A percentile compares a stretch with the other conserved stretches of the same genome.
Conservation (phyloP, 1,284 basidiomycete species). For the Sanghuangporus baumii region DNA sequence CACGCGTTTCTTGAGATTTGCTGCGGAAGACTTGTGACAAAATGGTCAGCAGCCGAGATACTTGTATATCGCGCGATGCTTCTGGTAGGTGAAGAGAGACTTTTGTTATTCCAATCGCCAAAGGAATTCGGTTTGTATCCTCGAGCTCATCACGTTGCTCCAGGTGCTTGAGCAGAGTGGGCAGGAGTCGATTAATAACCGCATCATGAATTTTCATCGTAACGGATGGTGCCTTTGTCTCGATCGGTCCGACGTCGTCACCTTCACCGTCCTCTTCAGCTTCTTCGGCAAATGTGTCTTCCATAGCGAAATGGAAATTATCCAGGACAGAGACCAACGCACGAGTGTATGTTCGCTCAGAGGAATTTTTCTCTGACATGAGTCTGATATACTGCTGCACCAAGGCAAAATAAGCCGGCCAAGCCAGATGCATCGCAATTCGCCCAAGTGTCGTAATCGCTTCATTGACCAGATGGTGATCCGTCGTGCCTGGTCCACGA, state of each 20-base stretch:
- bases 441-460: conserved; percentile 76
- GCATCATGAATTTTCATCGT: conserved; percentile 62
- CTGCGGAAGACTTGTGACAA: conserved; percentile 87
- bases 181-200: conserved; percentile 73
- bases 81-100: conserved; percentile 80
- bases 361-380: conserved; percentile 64
- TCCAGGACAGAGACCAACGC: conserved; percentile 84
- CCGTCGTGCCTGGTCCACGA: conserved; percentile 59
- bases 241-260: conserved; percentile 24
- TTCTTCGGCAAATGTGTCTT: conserved; percentile 36
- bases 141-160: conserved; percentile 82
- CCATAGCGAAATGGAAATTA: conserved; percentile 89
- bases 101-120: conserved; percentile 84
- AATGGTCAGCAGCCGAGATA: conserved; percentile 76
- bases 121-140: conserved; percentile 81
- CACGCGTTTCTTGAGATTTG: conserved; percentile 91
- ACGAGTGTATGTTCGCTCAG: conserved; percentile 83
- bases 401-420: conserved; percentile 82
- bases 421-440: conserved; percentile 70
- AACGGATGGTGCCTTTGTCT: conserved; percentile 26
- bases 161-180: conserved; percentile 70
- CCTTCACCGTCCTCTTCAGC: conserved; percentile 28
- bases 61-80: conserved; percentile 64
- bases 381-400: conserved; percentile 81
- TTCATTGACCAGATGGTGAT: conserved; percentile 91